Evolutionary conservation across 1,284 basidiomycete species (phyloP).

Genomic region (Cryptococcus amylolentus): DNA sequence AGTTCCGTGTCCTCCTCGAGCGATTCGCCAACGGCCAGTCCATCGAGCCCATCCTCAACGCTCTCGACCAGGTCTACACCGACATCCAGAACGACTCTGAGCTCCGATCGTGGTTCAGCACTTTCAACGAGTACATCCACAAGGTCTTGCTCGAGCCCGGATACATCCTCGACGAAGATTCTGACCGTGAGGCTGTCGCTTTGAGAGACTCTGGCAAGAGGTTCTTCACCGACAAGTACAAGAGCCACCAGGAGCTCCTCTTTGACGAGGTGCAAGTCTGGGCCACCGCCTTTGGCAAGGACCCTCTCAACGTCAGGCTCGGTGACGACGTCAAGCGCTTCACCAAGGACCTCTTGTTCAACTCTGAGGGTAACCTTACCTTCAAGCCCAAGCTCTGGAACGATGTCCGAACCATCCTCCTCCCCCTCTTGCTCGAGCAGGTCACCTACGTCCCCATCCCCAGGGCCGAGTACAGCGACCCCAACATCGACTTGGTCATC

Average conservation of each 20-base stretch:
- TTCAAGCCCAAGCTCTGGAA: constrained; percentile 89
- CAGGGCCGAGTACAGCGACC: constrained; percentile 85
- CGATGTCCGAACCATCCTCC: constrained; percentile 73
- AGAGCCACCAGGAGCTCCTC: constrained; percentile 73
- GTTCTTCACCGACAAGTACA: constrained; percentile 84
- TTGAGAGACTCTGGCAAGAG: constrained; percentile 66
- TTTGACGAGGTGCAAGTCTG: constrained; percentile 68
- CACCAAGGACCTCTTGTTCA: constrained; percentile 73
- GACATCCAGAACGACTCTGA: constrained; percentile 74
- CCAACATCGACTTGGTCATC: constrained; percentile 78
- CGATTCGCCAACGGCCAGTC: constrained; percentile 75
- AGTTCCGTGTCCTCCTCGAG: constrained; percentile 79
- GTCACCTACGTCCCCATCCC: constrained; percentile 88
- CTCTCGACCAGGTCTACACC: constrained; percentile 68
- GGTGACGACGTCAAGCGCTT: constrained; percentile 79
- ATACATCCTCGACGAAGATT: constrained; percentile 78
- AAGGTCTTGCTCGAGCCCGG: constrained; percentile 80
- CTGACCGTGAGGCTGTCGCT: constrained; percentile 60
- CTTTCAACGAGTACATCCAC: constrained; percentile 64
- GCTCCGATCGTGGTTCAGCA: constrained; percentile 71
- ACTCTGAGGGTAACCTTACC: constrained; percentile 70
- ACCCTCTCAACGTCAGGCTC: constrained; percentile 75
- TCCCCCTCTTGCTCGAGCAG: constrained; percentile 71
- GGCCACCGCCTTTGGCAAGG: constrained; percentile 79
- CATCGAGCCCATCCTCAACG: constrained; percentile 67